These are phyloP conservation scores for Solanum peruvianum DNA, from an alignment of 257 asterid species.

Conservation along the genomic window DNA sequence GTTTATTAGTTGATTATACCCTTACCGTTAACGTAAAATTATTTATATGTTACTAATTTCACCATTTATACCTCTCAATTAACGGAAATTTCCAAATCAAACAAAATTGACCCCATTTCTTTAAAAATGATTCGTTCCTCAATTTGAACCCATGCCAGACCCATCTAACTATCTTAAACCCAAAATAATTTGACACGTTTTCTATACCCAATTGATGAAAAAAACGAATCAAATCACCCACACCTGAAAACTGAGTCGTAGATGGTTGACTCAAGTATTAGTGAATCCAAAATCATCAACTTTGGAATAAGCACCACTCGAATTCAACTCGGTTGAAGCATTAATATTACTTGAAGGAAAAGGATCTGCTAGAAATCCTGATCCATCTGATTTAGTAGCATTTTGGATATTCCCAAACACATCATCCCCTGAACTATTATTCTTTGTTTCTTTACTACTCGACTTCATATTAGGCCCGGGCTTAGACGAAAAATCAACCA, in stretches of 20 bases:
- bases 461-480: slow-evolving; percentile 30
- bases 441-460: slow-evolving; percentile 17
- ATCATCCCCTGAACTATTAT: slow-evolving; percentile 23
- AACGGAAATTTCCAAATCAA: no score
- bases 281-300: slow-evolving; percentile 16
- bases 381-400: slow-evolving; percentile 29
- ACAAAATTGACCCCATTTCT: no score
- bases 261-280: slow-evolving; percentile 10
- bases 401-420: slow-evolving; percentile 52
- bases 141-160: no score
- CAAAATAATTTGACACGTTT: no score
- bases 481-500: slow-evolving; percentile 61
- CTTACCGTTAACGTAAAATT: no score
- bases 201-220: slow-evolving; percentile 4
- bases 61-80: no score
- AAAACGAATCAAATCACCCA: slow-evolving; percentile 43
- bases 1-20: no score
- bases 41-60: no score
- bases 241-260: slow-evolving; percentile 17
- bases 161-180: no score
- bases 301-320: slow-evolving; percentile 5
- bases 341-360: slow-evolving; percentile 9
- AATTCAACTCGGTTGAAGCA: slow-evolving; percentile 26
- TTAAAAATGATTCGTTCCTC: no score
- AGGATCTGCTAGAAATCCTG: slow-evolving; percentile 22